phyloP scores from a whole-genome alignment of 352 stramenopile species.

The Phytophthora cryptogea region DNA sequence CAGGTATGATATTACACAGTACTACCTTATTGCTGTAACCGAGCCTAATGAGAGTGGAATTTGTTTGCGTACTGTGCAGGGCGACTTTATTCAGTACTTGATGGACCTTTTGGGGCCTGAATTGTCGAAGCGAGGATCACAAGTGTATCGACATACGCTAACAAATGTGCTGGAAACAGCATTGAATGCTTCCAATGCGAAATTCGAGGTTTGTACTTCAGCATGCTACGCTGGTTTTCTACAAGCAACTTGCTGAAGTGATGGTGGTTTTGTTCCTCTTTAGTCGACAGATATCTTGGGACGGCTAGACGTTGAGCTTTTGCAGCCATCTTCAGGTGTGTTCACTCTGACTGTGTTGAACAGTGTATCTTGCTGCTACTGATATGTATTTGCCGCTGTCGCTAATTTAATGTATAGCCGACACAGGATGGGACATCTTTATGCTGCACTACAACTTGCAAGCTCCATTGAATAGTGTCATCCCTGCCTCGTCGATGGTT shows the following conservation, averaged over 20 bases:
- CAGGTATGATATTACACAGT: conserved; percentile 57
- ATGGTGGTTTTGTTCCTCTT: conserved; percentile 2
- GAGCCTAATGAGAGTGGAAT: not conserved
- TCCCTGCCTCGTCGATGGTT: conserved; percentile 83
- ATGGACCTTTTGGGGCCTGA: conserved; percentile 94
- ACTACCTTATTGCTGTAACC: conserved; percentile 3
- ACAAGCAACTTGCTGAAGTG: not conserved
- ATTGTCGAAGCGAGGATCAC: conserved; percentile 86
- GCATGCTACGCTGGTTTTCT: not conserved
- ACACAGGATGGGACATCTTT: conserved; percentile 96
- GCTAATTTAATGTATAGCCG: conserved; percentile 39
- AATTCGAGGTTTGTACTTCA: conserved; percentile 80
- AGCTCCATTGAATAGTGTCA: conserved; percentile 88
- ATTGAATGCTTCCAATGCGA: conserved; percentile 95
- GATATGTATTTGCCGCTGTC: not conserved
- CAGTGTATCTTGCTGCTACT: not conserved
- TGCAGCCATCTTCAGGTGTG: conserved; percentile 73
- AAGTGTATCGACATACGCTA: conserved; percentile 96
- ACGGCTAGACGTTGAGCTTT: conserved; percentile 91
- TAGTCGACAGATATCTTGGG: conserved; percentile 91
- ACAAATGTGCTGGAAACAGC: conserved; percentile 94
- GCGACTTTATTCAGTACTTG: conserved; percentile 97
- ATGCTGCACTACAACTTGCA: conserved; percentile 90
- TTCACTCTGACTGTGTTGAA: not conserved
- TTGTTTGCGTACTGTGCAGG: conserved; percentile 42